Conservation (phyloP, 768 basidiomycete species). For the Hericium alpestre region DNA sequence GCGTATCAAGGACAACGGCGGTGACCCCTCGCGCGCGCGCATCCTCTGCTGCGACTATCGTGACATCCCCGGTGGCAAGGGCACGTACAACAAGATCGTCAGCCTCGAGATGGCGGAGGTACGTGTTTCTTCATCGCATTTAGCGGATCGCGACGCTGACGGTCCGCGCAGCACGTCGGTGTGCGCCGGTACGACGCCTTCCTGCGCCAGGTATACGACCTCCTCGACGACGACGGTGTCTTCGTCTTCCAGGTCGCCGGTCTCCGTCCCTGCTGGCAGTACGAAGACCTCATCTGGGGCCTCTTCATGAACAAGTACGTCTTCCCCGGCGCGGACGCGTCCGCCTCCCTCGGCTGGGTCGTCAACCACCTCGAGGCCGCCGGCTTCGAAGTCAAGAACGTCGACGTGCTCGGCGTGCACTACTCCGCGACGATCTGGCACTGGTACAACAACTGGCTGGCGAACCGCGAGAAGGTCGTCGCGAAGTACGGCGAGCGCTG, state of each 20-base stretch:
- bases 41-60: slow-evolving; percentile 92
- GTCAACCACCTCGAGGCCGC: slow-evolving; percentile 77
- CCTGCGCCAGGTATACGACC: slow-evolving; percentile 83
- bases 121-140: slow-evolving; percentile 5
- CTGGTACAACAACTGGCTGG: slow-evolving; percentile 98
- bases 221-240: slow-evolving; percentile 88
- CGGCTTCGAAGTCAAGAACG: slow-evolving; percentile 93
- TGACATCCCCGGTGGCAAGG: slow-evolving; percentile 68
- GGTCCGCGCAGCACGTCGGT: slow-evolving; percentile 70
- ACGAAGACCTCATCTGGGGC: slow-evolving; percentile 96
- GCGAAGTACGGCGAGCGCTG: slow-evolving; percentile 87
- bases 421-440: slow-evolving; percentile 83
- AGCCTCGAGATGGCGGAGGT: slow-evolving; percentile 98
- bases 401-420: slow-evolving; percentile 96
- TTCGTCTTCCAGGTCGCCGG: slow-evolving; percentile 98
- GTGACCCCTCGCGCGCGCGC: slow-evolving; percentile 58
- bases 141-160: neutral
- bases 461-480: slow-evolving; percentile 82
- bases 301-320: slow-evolving; percentile 97
- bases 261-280: slow-evolving; percentile 92
- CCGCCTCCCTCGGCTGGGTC: slow-evolving; percentile 92
- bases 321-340: slow-evolving; percentile 98
- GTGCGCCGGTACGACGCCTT: slow-evolving; percentile 85
- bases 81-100: slow-evolving; percentile 88
- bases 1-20: slow-evolving; percentile 63